A percentile compares a stretch with the other conserved stretches of the same genome.
Conservation (phyloP, 495 filamentous ascomycete genomes). For the Entonaema liquescens region DNA sequence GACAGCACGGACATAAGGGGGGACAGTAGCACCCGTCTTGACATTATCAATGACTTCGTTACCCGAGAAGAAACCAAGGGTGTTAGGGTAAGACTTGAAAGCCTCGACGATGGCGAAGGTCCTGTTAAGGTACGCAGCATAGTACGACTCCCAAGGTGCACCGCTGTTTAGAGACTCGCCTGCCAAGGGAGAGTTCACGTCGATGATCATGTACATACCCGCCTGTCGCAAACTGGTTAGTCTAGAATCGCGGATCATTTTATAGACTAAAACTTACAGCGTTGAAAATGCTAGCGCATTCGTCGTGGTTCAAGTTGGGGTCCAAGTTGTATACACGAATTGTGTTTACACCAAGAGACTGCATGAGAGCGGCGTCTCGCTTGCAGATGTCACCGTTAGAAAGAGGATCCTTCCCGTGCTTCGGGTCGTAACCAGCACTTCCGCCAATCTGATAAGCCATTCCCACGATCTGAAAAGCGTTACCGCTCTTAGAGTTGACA, state of each 20-base stretch:
- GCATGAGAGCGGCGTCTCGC: constrained; percentile 92
- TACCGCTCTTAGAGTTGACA: constrained; percentile 77
- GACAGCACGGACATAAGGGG: constrained; percentile 75
- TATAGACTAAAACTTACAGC: constrained; percentile 64
- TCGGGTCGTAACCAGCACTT: constrained; percentile 76
- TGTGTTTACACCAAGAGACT: constrained; percentile 82
- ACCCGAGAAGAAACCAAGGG: constrained; percentile 88
- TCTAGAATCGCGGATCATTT: background rate
- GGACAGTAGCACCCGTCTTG: constrained; percentile 61
- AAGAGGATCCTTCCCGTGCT: constrained; percentile 71
- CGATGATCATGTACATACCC: constrained; percentile 70
- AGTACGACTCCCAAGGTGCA: constrained; percentile 77
- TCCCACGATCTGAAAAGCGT: constrained; percentile 89
- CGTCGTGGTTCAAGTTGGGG: constrained; percentile 83
- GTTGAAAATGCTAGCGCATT: constrained; percentile 93
- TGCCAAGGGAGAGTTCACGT: constrained; percentile 90
- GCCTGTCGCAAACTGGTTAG: constrained; percentile 36
- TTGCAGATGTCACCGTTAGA: constrained; percentile 78
- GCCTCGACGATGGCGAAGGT: constrained; percentile 92
- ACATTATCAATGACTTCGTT: constrained; percentile 91
- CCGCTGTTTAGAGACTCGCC: constrained; percentile 78
- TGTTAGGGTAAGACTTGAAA: constrained; percentile 93
- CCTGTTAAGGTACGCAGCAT: constrained; percentile 76
- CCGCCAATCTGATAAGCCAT: constrained; percentile 96
- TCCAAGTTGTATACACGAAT: constrained; percentile 95